A percentile compares a stretch with the other conserved stretches of the same genome.
Conservation (phyloP, 129 eudicot genomes). For the Saussurea involucrata region DNA sequence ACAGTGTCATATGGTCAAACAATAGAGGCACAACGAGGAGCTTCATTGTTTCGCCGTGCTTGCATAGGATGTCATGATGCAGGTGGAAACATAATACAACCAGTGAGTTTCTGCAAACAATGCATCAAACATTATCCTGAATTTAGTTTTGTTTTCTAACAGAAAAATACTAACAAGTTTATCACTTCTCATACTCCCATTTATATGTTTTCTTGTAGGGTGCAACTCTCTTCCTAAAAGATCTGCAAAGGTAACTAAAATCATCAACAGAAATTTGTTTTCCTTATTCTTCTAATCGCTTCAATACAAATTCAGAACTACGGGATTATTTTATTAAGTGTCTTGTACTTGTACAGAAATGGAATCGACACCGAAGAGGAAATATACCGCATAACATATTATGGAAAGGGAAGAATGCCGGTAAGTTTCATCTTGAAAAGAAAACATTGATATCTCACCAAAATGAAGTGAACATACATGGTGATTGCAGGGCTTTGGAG, state of each 20-base stretch:
- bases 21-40: conserved; percentile 61
- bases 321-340: too few relatives aligned
- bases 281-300: neutral
- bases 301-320: too few relatives aligned
- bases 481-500: conserved; percentile 75
- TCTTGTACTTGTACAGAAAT: conserved; percentile 39
- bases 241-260: conserved; percentile 61
- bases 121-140: neutral
- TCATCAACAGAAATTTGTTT: neutral
- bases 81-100: conserved; percentile 95
- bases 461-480: neutral
- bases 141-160: neutral
- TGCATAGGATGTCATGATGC: conserved; percentile 99
- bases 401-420: conserved; percentile 97
- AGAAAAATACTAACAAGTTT: neutral
- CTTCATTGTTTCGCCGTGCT: conserved; percentile 58
- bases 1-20: conserved; percentile 49
- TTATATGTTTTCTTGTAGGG: conserved; percentile 44
- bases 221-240: conserved; percentile 84
- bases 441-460: neutral
- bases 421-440: conserved; percentile 37
- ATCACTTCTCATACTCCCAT: neutral
- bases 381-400: conserved; percentile 70
- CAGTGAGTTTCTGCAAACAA: conserved; percentile 46
- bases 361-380: conserved; percentile 86